Base-by-base conservation (phyloP, 2,329 filamentous ascomycete species). In the Colletotrichum sidae region DNA sequence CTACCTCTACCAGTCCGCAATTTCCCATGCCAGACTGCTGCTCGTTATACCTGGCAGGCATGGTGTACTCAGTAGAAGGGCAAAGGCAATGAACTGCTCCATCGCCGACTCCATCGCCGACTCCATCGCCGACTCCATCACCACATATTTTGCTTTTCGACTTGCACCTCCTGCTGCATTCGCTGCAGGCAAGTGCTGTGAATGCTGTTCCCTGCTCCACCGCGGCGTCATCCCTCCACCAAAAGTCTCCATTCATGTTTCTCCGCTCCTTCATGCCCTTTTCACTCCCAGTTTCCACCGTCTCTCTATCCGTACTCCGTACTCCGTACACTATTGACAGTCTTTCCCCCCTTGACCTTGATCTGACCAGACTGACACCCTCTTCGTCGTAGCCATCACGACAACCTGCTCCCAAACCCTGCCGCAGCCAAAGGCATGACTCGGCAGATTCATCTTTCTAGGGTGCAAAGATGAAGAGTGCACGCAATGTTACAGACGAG, bases 211-310 rank as follows among this genome's bases (percentile, higher is more conserved):
- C 25, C 45, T 62, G 47, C 58, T 47, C 58, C 58, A 63, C 63
- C n/a, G 11, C 41, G 46, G 63, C 63, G 63, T 66, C 63, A 66
- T 66, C 53, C 63, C 63, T 63, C 63, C 63, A 66, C 63, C 41
- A 60, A 60, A 49, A 53, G 25, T 60, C 52, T 34, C 52, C 58
- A 62, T 65, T 60, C 41, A 44, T 44, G 41, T 13, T 39, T 55
- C 51, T 61, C 62, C 51, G 51, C 62, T 61, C 62, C n/a, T 46
- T 17, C 49, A 25, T 25, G 25, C 25, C 25, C 25, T 57, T 46
- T 57, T 41, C 46, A 34, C n/a, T 58, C 46, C 55, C 52, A 52
- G 45, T 34, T 52, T 49, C 47, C 50, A 41, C 17, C 38, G 39
- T 33, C 25, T 52, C 37, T 15, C 10, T 47, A 17, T 17, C 17